These are phyloP conservation scores for Meyerozyma guilliermondii DNA, from an alignment of 1,139 yeast species.

Conservation along the genomic window DNA sequence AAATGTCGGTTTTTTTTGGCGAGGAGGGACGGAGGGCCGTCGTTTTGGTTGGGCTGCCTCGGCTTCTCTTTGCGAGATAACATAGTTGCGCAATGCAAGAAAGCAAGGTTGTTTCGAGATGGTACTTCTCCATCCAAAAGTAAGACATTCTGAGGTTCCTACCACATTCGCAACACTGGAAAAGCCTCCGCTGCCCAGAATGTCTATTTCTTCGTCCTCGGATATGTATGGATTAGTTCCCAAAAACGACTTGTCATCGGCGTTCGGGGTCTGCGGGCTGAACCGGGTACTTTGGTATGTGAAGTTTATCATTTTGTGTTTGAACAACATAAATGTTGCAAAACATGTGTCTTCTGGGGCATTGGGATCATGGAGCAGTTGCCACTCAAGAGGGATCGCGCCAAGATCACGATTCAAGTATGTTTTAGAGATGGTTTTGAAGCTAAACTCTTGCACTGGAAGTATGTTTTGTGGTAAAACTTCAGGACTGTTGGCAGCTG, in stretches of 20 bases:
- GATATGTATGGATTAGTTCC: constrained; percentile 22
- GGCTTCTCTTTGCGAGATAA: background rate
- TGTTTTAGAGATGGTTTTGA: background rate
- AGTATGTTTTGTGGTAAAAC: background rate
- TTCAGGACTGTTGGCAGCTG: background rate
- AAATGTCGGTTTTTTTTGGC: background rate
- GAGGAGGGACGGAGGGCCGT: background rate
- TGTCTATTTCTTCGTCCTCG: constrained; percentile 28
- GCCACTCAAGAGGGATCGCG: background rate
- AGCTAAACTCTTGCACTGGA: background rate
- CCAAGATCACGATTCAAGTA: background rate
- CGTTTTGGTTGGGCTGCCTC: background rate
- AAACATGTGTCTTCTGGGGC: background rate
- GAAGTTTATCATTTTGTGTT: background rate
- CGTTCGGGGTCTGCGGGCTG: background rate
- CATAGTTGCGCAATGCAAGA: background rate
- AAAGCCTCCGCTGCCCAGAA: constrained; percentile 26
- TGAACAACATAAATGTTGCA: background rate
- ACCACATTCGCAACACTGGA: background rate
- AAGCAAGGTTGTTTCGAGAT: background rate
- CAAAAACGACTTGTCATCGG: background rate
- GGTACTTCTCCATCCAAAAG: background rate
- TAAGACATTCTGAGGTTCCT: background rate
- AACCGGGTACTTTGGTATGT: background rate
- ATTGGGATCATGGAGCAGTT: background rate